Conservation (phyloP, 139 green algal species). For the Coelastrella sp. region DNA sequence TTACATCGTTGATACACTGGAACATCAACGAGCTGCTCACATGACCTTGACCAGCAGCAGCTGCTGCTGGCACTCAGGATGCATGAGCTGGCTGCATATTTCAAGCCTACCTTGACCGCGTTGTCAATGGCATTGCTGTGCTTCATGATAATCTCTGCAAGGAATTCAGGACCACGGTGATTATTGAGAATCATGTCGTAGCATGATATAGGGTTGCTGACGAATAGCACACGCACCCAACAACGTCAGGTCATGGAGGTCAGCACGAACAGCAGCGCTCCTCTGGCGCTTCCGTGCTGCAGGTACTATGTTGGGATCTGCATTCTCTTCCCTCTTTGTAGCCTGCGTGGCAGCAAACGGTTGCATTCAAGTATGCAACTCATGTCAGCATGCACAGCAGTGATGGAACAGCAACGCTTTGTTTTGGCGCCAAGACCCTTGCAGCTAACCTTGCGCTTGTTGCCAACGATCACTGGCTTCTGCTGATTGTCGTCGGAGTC, state of each 20-base stretch:
- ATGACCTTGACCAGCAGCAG: too few relatives aligned
- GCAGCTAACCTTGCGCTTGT: slow-evolving; percentile 37
- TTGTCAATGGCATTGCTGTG: slow-evolving; percentile 44
- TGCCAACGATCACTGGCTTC: neutral
- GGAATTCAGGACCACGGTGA: neutral
- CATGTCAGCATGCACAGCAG: slow-evolving; percentile 4
- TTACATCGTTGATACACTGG: too few relatives aligned
- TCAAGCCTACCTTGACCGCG: slow-evolving; percentile 50
- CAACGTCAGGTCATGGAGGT: slow-evolving; percentile 52
- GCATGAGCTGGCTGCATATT: too few relatives aligned
- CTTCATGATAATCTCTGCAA: slow-evolving; percentile 56
- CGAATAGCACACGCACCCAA: slow-evolving; percentile 42
- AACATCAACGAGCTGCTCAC: too few relatives aligned
- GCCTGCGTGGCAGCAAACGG: slow-evolving; percentile 13
- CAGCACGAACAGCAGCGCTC: neutral
- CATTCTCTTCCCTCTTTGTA: neutral
- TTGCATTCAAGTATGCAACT: neutral
- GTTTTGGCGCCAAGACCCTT: neutral
- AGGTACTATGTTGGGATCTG: neutral
- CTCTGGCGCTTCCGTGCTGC: slow-evolving; percentile 18
- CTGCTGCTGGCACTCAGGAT: too few relatives aligned
- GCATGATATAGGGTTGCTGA: neutral
- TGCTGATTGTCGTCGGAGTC: neutral
- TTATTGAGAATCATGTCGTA: too few relatives aligned
- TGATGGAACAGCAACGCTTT: too few relatives aligned